Base-by-base conservation (phyloP, 495 filamentous ascomycete species). In the Penicillium waksmanii region DNA sequence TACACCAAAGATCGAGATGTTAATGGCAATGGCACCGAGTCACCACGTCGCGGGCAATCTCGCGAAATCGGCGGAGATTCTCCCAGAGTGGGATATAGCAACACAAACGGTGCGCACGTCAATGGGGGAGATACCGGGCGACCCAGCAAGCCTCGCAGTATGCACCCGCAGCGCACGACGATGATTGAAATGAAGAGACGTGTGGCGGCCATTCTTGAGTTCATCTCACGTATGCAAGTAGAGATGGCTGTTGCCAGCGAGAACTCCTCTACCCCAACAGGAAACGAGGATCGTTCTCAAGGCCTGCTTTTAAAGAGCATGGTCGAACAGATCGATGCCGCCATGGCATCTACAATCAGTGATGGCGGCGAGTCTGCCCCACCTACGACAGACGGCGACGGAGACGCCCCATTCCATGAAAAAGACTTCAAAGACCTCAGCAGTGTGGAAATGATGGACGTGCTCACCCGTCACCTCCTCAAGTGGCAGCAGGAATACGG, bases 151-250 rank as follows among this genome's bases (percentile, higher is more conserved):
- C 77, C 81, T 12, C 76, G 79, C 21, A 76, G 83, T 40, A 77
- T 82, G 65, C 77, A 85, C 57, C 77, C 80, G 15, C 77, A 82
- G 52, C 77, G 82, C 36, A 86, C 93, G 50, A 94, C 85, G 27
- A 90, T 97, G 86, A 89, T 87, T 57, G 93, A 97, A 62, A 95
- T 97, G 89, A 92, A 91, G 74, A 84, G 90, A 58, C 85, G 90
- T 8, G 93, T 93, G 3, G 85, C 87, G 2, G 87, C 81, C 13
- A 94, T 98, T 55, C 79, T 96, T 15, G 92, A 96, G 43, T 97
- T 90, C 71, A 97, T 98, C 64, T 87, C 90, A 8, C 85, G 90
- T 47, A 94, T 91, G 62, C 94, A 97, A 66, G 81, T 96, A 12
- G 95, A 98, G 69, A 84, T 97, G 77, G 93, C 91, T 0, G 85